Conservation (phyloP, 2,329 filamentous ascomycete species). For the Fusarium circinatum region DNA sequence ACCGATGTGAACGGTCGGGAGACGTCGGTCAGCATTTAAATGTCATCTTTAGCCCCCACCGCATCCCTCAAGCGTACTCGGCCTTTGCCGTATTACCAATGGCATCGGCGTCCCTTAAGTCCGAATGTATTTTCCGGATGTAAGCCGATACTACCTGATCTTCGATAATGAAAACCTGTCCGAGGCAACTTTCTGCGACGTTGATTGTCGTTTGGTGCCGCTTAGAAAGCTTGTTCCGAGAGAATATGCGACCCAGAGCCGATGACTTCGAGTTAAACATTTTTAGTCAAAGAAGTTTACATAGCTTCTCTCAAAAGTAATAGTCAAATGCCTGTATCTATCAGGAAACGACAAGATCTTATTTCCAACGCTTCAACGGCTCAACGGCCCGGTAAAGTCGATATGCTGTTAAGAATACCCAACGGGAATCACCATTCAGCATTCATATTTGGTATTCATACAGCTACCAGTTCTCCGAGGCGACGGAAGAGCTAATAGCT, state of each 20-base stretch:
- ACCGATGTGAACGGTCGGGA: too few species aligned
- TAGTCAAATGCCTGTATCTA: too few species aligned
- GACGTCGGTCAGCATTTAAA: background rate
- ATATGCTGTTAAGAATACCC: background rate
- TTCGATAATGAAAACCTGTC: background rate
- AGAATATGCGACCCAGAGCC: too few species aligned
- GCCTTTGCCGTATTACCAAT: background rate
- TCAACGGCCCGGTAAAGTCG: background rate
- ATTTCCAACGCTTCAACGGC: fast-evolving
- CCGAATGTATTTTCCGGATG: background rate
- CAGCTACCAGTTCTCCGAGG: background rate
- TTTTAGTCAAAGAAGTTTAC: too few species aligned
- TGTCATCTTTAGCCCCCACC: background rate
- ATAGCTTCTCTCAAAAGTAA: too few species aligned
- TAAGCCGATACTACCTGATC: background rate
- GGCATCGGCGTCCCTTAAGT: background rate
- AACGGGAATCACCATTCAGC: background rate
- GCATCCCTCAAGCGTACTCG: background rate
- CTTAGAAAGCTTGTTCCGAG: too few species aligned
- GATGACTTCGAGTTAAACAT: too few species aligned
- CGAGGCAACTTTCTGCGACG: too few species aligned
- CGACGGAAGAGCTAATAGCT: fast-evolving
- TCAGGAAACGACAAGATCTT: fast-evolving
- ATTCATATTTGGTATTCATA: background rate
- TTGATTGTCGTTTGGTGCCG: background rate